phyloP scores from a whole-genome alignment of 192 early-diverging fungal species.

The Geosiphon pyriformis region DNA sequence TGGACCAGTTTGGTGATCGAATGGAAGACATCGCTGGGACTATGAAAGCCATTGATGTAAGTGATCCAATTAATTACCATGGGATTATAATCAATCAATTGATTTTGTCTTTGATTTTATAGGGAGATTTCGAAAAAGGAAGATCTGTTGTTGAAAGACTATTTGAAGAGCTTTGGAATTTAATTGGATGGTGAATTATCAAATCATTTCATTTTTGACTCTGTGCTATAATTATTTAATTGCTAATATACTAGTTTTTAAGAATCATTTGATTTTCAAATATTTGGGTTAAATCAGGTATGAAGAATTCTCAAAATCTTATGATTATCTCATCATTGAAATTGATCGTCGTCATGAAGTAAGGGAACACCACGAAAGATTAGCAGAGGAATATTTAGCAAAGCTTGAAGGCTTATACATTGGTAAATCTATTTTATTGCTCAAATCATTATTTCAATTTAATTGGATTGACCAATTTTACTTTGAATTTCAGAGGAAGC shows the following conservation, averaged over 20 bases:
- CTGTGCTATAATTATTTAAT: too few species aligned
- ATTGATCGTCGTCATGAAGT: constrained; percentile 23
- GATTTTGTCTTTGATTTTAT: not conserved
- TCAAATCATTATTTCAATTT: not conserved
- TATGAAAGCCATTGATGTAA: constrained; percentile 17
- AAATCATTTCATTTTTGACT: not conserved
- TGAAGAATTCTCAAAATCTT: constrained; percentile 24
- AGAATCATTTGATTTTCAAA: not conserved
- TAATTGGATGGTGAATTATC: constrained; percentile 21
- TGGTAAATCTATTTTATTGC: constrained; percentile 17
- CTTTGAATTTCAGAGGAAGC: constrained; percentile 13
- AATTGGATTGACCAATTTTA: not conserved
- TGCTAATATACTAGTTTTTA: too few species aligned
- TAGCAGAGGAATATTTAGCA: constrained; percentile 18
- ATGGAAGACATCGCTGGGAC: constrained; percentile 11
- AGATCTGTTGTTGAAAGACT: constrained; percentile 5
- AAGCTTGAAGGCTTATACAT: constrained; percentile 23
- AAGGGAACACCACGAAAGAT: constrained; percentile 18
- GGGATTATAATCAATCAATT: not conserved
- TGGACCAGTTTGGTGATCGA: constrained; percentile 5
- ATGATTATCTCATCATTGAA: constrained; percentile 25
- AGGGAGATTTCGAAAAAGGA: constrained; percentile 23
- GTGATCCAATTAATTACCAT: not conserved
- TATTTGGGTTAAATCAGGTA: constrained; percentile 19
- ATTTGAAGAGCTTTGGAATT: constrained; percentile 22